Conservation (phyloP, 2,329 filamentous ascomycete species). For the Fusarium phyllophilum region DNA sequence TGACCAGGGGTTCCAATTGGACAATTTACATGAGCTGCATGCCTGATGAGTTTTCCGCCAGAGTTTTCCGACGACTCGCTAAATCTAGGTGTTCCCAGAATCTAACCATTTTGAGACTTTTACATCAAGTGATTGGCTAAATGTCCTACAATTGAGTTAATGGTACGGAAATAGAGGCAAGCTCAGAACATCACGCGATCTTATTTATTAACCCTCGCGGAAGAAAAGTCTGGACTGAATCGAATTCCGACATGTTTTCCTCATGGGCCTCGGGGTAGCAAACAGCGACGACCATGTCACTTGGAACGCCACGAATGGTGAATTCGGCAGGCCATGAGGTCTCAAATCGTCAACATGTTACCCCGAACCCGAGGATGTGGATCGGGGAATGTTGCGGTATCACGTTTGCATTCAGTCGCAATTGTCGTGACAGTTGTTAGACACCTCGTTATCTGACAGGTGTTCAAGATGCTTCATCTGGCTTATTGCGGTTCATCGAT, state of each 20-base stretch:
- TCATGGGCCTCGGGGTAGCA: neutral
- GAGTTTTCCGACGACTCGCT: neutral
- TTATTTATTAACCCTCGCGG: neutral
- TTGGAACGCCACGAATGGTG: neutral
- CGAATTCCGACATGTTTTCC: neutral
- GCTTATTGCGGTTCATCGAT: rapidly evolving
- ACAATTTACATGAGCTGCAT: neutral
- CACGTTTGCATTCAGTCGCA: neutral
- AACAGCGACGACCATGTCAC: neutral
- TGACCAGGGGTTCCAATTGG: neutral
- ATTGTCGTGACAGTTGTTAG: neutral
- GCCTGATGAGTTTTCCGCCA: neutral
- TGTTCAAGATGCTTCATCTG: neutral
- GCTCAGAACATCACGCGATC: neutral
- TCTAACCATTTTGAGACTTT: neutral
- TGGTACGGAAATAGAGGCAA: neutral
- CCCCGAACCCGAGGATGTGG: neutral
- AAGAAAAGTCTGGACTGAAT: neutral
- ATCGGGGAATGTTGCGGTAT: neutral
- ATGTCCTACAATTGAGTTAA: neutral
- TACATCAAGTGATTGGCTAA: neutral
- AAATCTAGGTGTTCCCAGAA: neutral
- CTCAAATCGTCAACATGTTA: neutral
- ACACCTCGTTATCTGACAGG: neutral
- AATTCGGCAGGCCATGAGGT: neutral